Percentiles rank a stretch among this genome's conserved stretches.
phyloP scores from a whole-genome alignment of 257 asterid genomes.

The Echites panduratus region DNA sequence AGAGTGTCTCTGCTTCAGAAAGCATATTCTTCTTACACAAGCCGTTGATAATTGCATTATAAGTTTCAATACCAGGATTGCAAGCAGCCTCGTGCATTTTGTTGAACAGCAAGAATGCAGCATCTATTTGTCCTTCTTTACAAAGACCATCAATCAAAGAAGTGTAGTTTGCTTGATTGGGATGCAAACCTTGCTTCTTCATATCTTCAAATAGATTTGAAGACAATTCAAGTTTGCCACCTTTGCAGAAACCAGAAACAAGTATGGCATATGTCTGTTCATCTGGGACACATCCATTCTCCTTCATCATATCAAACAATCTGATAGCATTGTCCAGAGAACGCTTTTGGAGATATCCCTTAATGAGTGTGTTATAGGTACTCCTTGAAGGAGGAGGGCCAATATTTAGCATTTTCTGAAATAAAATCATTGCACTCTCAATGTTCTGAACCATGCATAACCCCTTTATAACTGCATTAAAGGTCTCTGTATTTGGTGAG shows the following conservation, averaged over 20 bases:
- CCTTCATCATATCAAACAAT: slow-evolving; percentile 79
- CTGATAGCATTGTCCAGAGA: slow-evolving; percentile 63
- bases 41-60: slow-evolving; percentile 70
- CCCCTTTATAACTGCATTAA: slow-evolving; percentile 66
- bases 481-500: slow-evolving; percentile 50
- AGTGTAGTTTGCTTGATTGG: slow-evolving; percentile 60
- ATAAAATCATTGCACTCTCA: slow-evolving; percentile 65
- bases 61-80: slow-evolving; percentile 54
- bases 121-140: slow-evolving; percentile 67
- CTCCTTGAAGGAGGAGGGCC: slow-evolving; percentile 65
- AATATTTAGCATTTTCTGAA: slow-evolving; percentile 60
- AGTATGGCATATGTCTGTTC: slow-evolving; percentile 72
- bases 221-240: slow-evolving; percentile 51
- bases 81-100: slow-evolving; percentile 52
- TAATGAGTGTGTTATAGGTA: slow-evolving; percentile 72
- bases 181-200: slow-evolving; percentile 65
- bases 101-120: slow-evolving; percentile 50
- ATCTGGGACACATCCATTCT: slow-evolving; percentile 66
- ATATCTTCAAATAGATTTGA: slow-evolving; percentile 61
- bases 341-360: slow-evolving; percentile 49
- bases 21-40: slow-evolving; percentile 46
- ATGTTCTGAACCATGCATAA: slow-evolving; percentile 52
- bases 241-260: slow-evolving; percentile 69
- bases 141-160: slow-evolving; percentile 73
- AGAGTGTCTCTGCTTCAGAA: slow-evolving; percentile 57